phyloP scores from a whole-genome alignment of 2,329 filamentous ascomycete species.

The Scedosporium dehoogii region DNA sequence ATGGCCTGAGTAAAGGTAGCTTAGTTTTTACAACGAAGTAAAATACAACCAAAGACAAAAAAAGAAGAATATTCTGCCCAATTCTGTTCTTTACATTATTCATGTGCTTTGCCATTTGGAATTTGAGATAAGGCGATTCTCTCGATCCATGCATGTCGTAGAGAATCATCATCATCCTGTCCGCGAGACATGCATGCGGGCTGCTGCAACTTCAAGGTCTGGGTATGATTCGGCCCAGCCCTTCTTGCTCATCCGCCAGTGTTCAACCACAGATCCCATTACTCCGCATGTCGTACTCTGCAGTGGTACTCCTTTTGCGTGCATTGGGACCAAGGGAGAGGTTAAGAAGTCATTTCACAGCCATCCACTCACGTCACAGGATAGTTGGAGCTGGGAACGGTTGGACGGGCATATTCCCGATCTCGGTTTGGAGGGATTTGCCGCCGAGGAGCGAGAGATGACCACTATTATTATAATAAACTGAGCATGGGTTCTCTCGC shows the following conservation, averaged over 20 bases:
- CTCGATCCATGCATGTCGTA: not conserved
- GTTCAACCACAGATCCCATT: too few relatives aligned
- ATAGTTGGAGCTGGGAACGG: not conserved
- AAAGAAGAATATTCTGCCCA: not conserved
- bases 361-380: not conserved
- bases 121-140: not conserved
- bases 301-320: not conserved
- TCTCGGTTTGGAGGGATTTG: not conserved
- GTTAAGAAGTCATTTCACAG: not conserved
- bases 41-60: not conserved
- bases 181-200: not conserved
- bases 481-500: too few relatives aligned
- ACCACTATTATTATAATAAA: too few relatives aligned
- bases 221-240: not conserved
- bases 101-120: not conserved
- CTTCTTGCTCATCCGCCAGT: not conserved
- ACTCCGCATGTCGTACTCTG: too few relatives aligned
- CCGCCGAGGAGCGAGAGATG: too few relatives aligned
- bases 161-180: not conserved
- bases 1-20: not conserved
- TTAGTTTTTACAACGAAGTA: conserved; percentile 2
- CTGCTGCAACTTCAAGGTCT: not conserved
- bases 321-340: not conserved
- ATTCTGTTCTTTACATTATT: not conserved
- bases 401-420: not conserved